A percentile compares a stretch with the other conserved stretches of the same genome.
Evolutionary conservation across 441 rosid genomes (phyloP).

Genomic region (Viola pubescens): DNA sequence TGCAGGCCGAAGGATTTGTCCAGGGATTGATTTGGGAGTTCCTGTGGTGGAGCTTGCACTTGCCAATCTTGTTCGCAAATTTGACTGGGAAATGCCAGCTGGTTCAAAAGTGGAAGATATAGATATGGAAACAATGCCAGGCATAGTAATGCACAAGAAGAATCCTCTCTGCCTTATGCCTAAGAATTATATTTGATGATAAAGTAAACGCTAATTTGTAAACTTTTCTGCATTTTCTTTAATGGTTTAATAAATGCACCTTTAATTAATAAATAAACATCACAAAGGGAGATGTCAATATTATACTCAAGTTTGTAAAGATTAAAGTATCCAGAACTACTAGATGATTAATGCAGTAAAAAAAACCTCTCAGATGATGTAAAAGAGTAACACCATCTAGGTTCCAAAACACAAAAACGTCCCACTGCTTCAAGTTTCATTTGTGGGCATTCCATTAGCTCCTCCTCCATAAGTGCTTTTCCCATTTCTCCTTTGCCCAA

Average conservation of each 20-base stretch:
- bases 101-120: conserved; percentile 8
- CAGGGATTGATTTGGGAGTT: conserved; percentile 14
- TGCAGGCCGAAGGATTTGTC: conserved; percentile 21
- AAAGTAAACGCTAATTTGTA: no score
- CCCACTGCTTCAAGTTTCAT: no score
- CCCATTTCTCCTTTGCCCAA: background rate
- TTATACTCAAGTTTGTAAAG: no score
- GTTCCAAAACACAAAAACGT: no score
- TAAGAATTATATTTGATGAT: conserved; percentile 4
- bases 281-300: no score
- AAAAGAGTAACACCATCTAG: background rate
- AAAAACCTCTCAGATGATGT: background rate
- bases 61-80: conserved; percentile 18
- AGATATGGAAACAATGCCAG: conserved; percentile 7
- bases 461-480: no score
- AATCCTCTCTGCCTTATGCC: conserved; percentile 15
- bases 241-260: no score
- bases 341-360: background rate
- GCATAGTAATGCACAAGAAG: conserved; percentile 35
- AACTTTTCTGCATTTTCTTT: no score
- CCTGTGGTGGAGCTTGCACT: conserved; percentile 19
- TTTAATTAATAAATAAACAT: no score
- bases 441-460: no score
- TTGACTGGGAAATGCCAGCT: conserved; percentile 25
- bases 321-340: background rate